These are phyloP conservation scores for Trapa bicornis DNA, from an alignment of 345 rosid species.

Conservation along the genomic window DNA sequence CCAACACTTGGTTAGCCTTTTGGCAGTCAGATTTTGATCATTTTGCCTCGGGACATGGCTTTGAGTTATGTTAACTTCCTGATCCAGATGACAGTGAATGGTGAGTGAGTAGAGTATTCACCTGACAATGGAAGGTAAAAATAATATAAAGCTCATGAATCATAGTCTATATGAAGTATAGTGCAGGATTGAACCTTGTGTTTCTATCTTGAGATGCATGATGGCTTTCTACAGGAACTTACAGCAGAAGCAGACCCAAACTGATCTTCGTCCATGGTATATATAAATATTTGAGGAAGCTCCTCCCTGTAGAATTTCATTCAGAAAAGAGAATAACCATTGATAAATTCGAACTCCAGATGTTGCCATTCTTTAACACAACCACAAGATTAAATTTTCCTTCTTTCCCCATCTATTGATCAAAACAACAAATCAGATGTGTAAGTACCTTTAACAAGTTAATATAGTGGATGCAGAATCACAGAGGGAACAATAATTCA, in stretches of 20 bases:
- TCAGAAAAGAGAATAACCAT: neutral
- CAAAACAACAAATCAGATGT: neutral
- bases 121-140: neutral
- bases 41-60: neutral
- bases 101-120: neutral
- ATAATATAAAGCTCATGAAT: neutral
- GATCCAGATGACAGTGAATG: neutral
- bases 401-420: neutral
- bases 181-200: neutral
- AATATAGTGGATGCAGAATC: neutral
- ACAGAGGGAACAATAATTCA: neutral
- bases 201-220: neutral
- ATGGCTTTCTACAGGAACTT: conserved; percentile 3
- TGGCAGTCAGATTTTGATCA: neutral
- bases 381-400: neutral
- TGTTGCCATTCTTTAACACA: neutral
- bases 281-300: conserved; percentile 41
- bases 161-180: neutral
- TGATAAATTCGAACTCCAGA: neutral
- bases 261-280: conserved; percentile 14
- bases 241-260: conserved; percentile 6
- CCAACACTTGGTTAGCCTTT: neutral
- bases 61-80: neutral
- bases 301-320: conserved; percentile 38
- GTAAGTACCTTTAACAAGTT: neutral